Percentiles rank a stretch among this genome's conserved stretches.
These are phyloP conservation scores for apple (Malus domestica) DNA, from an alignment of 306 rosid species.

Conservation along the genomic window ASM211411v1 NC_041803.1:9043001-9043500, in stretches of 20 bases:
- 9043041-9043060: not conserved
- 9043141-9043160: not conserved
- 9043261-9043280: not conserved
- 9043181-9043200: not conserved
- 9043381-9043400: too few species aligned
- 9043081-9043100: not conserved
- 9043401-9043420: not conserved
- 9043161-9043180: not conserved
- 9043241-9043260: not conserved
- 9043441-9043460: not conserved
- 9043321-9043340: not conserved
- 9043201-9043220: not conserved
- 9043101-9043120: not conserved
- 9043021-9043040: not conserved
- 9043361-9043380: not conserved
- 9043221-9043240: not conserved
- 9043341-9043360: not conserved
- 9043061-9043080: not conserved
- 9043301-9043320: not conserved
- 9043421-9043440: not conserved
- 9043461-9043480: not conserved
- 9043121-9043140: not conserved
- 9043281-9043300: not conserved
- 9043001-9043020: conserved; percentile 1
- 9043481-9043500: too few species aligned